Evolutionary conservation across 2,329 filamentous ascomycete species (phyloP).

Genomic region (Fusarium sp.): DNA sequence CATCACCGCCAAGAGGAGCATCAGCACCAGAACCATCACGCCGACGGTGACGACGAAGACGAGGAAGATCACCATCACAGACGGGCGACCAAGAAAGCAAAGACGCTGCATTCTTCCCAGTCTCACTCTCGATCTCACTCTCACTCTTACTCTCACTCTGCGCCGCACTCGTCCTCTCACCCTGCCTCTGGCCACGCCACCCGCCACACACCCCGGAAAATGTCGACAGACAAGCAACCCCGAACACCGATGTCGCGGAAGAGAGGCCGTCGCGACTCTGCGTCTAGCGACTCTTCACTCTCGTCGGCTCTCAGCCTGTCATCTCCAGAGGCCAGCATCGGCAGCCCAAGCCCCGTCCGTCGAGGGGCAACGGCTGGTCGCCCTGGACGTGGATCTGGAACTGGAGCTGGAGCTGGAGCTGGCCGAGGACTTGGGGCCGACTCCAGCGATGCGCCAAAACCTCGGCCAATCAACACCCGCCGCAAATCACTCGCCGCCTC

Average conservation of each 20-base stretch:
- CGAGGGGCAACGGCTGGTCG: conserved; percentile 43
- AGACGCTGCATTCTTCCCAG: conserved; percentile 45
- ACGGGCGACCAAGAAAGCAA: conserved; percentile 54
- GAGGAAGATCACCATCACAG: conserved; percentile 18
- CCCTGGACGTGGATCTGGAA: conserved; percentile 33
- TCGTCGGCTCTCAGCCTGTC: conserved; percentile 56
- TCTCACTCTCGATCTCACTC: conserved; percentile 30
- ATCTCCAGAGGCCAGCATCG: conserved; percentile 52
- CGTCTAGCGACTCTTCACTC: conserved; percentile 58
- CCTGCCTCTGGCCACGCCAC: conserved; percentile 32
- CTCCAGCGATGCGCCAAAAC: conserved; percentile 54
- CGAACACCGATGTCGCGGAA: conserved; percentile 52
- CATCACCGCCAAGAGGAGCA: conserved; percentile 50
- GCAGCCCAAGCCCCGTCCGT: conserved; percentile 45
- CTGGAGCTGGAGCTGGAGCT: conserved; percentile 46
- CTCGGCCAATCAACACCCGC: conserved; percentile 56
- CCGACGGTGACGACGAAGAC: conserved; percentile 19
- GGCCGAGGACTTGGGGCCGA: conserved; percentile 38
- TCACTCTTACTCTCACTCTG: conserved; percentile 27
- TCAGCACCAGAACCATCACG: conserved; percentile 19
- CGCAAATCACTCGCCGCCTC: conserved; percentile 52
- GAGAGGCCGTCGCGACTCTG: conserved; percentile 52
- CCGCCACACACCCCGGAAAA: conserved; percentile 45
- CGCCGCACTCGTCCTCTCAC: conserved; percentile 20
- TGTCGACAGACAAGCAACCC: conserved; percentile 41